These are phyloP conservation scores for Penicillium rolfsii DNA, from an alignment of 2,329 filamentous ascomycete genomes.

Conservation along the genomic window DNA sequence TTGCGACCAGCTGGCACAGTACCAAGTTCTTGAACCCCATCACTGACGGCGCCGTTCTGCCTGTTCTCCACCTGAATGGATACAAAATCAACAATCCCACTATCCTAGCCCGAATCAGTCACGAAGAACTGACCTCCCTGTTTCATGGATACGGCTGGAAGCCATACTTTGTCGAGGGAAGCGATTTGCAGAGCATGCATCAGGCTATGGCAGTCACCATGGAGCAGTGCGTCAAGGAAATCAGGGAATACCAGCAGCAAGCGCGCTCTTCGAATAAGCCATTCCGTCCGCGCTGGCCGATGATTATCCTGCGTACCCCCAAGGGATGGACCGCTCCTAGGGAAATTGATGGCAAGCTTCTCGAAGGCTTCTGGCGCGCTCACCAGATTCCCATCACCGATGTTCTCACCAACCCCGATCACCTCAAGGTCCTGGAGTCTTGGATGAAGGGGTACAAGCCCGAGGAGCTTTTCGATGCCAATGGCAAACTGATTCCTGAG, in stretches of 20 bases:
- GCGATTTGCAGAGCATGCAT: constrained; percentile 74
- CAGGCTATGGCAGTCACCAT: constrained; percentile 79
- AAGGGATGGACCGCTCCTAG: constrained; percentile 81
- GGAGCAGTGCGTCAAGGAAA: constrained; percentile 72
- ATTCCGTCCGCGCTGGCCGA: constrained; percentile 74
- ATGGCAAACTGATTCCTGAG: constrained; percentile 65
- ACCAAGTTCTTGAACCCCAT: constrained; percentile 82
- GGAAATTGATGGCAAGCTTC: constrained; percentile 69
- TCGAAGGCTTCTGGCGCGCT: constrained; percentile 77
- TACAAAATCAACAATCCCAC: constrained; percentile 87
- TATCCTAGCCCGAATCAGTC: constrained; percentile 71
- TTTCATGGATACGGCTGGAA: constrained; percentile 77
- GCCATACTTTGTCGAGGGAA: constrained; percentile 79
- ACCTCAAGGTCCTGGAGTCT: constrained; percentile 69
- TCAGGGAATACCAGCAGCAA: constrained; percentile 69
- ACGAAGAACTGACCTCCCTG: constrained; percentile 70
- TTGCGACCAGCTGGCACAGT: constrained; percentile 80
- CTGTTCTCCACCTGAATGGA: constrained; percentile 77
- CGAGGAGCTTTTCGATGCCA: constrained; percentile 68
- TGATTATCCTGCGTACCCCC: constrained; percentile 75
- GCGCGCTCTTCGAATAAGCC: constrained; percentile 71
- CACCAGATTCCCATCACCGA: constrained; percentile 79
- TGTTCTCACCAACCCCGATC: constrained; percentile 65
- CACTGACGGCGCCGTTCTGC: constrained; percentile 75
- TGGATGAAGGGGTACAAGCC: constrained; percentile 81